Evolutionary conservation across 2,329 filamentous ascomycete species (phyloP), one percentile per base, ranked within the genome.

Genomic region (Thelonectria olida): DNA sequence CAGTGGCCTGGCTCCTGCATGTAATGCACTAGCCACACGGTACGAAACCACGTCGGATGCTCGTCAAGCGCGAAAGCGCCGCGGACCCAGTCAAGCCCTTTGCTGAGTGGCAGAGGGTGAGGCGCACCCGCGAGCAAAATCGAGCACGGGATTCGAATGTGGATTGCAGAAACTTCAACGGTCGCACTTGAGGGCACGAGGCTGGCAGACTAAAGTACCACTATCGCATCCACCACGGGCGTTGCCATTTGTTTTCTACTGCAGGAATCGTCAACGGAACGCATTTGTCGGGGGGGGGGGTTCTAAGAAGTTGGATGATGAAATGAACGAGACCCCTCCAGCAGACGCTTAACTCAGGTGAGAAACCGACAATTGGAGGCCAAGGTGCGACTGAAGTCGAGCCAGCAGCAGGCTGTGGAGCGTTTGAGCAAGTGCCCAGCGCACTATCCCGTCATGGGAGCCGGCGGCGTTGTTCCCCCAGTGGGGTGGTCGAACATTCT

Each of bases 331-430:
- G 57, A 62, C 62, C 60, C 51, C 61, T 63, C 54, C 54, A 57
- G 65, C 44, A 54, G 61, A 67, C 68, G 68, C 68, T 68, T 71
- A 61, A 68, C 68, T 69, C 60, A 71, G 68, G 65, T 66, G 62
- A 71, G 68, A 54, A 70, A 63, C 62, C 50, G 60, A 55, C 48
- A 45, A 61, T 52, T 58, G 41, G 56, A 58, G 53, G 61, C 52
- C 42, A 58, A 63, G 51, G 51, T 63, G 56, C 53, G 38, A 58
- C 54, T 52, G 48, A 62, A 54, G 54, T 31, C 45, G 44, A 62
- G 42, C 49, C 54, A 60, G 47, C 57, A 62, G 47, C 55, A 54
- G 48, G 62, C 62, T 48, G 55, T 59, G 49, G 64, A 63, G 64
- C 67, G 42, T 49, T 70, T 67, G 3, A 66, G 66, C 67, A 55